Evolutionary conservation across 495 filamentous ascomycete genomes (phyloP).

Genomic region (Polyplosphaeria fusca): DNA sequence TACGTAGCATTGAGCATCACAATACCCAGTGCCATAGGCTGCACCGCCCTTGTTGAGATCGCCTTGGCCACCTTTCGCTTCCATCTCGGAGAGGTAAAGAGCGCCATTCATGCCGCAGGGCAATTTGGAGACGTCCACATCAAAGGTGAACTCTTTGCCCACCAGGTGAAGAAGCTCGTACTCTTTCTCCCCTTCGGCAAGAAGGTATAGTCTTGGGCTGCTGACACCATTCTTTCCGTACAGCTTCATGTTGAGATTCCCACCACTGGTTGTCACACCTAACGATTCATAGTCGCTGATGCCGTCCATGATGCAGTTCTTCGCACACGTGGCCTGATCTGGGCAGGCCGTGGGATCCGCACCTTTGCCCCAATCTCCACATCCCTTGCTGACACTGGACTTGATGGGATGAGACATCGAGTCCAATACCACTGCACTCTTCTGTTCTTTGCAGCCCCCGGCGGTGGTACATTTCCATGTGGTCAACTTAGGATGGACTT

Average conservation of each 20-base stretch:
- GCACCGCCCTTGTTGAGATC: slow-evolving; percentile 57
- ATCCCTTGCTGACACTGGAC: slow-evolving; percentile 22
- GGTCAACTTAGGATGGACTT: slow-evolving; percentile 36
- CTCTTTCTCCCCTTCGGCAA: slow-evolving; percentile 49
- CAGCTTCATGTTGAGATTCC: slow-evolving; percentile 31
- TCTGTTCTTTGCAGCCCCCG: slow-evolving; percentile 34
- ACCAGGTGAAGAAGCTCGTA: slow-evolving; percentile 60
- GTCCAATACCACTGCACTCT: slow-evolving; percentile 38
- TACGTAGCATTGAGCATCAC: slow-evolving; percentile 62
- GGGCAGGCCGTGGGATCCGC: slow-evolving; percentile 30
- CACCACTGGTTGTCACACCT: slow-evolving; percentile 35
- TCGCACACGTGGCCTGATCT: slow-evolving; percentile 24
- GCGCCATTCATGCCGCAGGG: slow-evolving; percentile 69
- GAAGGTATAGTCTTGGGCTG: slow-evolving; percentile 41
- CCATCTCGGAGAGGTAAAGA: slow-evolving; percentile 65
- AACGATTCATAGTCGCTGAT: slow-evolving; percentile 35
- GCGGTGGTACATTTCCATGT: slow-evolving; percentile 38
- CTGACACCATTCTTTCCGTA: slow-evolving; percentile 26
- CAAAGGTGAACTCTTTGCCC: slow-evolving; percentile 59
- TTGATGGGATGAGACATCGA: slow-evolving; percentile 35
- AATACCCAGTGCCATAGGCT: slow-evolving; percentile 66
- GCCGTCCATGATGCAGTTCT: slow-evolving; percentile 39
- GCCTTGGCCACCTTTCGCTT: slow-evolving; percentile 47
- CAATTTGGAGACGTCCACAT: slow-evolving; percentile 61
- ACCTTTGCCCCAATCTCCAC: slow-evolving; percentile 31